Conservation (phyloP, 768 basidiomycete species). For the Postia placenta region DNA sequence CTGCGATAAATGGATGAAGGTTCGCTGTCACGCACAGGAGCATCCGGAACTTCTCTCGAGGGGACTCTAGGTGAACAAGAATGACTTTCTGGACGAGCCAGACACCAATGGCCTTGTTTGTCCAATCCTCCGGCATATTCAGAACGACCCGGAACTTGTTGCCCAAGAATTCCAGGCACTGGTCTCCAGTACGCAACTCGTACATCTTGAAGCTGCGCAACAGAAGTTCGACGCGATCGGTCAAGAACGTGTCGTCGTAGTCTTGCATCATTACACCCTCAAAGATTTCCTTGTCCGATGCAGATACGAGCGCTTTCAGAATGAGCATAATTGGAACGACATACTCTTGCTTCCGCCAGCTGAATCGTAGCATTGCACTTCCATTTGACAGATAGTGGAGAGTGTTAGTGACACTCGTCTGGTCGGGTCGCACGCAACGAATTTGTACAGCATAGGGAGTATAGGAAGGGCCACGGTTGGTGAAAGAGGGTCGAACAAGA, state of each 20-base stretch:
- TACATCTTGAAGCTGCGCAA: constrained; percentile 95
- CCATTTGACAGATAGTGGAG: constrained; percentile 98
- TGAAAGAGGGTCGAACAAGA: constrained; percentile 85
- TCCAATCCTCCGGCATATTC: constrained; percentile 89
- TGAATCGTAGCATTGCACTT: constrained; percentile 93
- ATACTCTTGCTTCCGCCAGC: constrained; percentile 97
- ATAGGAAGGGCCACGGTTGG: constrained; percentile 91
- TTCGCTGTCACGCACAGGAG: constrained; percentile 59
- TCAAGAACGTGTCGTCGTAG: constrained; percentile 94
- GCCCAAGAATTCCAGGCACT: constrained; percentile 92
- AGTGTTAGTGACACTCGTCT: constrained; percentile 89
- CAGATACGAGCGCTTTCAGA: constrained; percentile 86
- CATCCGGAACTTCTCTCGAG: constrained; percentile 93
- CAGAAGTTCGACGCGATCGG: constrained; percentile 92
- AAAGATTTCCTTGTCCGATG: constrained; percentile 95
- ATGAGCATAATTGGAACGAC: constrained; percentile 96
- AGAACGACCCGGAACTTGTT: constrained; percentile 95
- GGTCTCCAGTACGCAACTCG: constrained; percentile 77
- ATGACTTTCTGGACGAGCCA: constrained; percentile 83
- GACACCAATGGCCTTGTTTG: constrained; percentile 71
- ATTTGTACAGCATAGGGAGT: constrained; percentile 93
- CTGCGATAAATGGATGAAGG: neutral
- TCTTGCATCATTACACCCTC: constrained; percentile 96
- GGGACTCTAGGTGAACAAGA: constrained; percentile 80
- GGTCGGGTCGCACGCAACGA: constrained; percentile 89